These are phyloP conservation scores for Eruca vesicaria DNA, from an alignment of 441 rosid genomes.

Conservation along the genomic window DNA sequence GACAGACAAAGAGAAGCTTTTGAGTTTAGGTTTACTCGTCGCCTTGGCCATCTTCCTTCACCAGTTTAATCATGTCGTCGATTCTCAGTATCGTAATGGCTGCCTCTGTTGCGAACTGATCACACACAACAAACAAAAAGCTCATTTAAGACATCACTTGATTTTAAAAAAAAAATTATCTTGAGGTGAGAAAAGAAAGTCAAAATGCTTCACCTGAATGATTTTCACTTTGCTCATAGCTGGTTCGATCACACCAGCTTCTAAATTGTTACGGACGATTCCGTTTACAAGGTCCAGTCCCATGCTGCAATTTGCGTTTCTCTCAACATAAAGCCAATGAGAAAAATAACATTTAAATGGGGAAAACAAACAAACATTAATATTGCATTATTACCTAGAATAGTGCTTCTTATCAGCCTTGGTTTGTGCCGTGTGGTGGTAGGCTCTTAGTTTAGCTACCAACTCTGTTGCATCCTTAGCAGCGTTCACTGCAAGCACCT, in stretches of 20 bases:
- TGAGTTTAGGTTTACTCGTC: slow-evolving; percentile 31
- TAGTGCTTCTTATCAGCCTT: slow-evolving; percentile 93
- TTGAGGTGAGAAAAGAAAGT: neutral
- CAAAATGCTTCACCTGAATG: slow-evolving; percentile 66
- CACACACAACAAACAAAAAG: neutral
- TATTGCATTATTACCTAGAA: slow-evolving; percentile 57
- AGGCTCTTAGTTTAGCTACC: slow-evolving; percentile 91
- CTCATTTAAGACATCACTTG: neutral
- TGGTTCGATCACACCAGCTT: slow-evolving; percentile 98
- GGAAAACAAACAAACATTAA: neutral
- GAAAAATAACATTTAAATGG: neutral
- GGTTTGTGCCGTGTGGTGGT: slow-evolving; percentile 96
- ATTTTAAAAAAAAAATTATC: too few species aligned
- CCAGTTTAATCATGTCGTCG: slow-evolving; percentile 97
- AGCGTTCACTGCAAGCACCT: slow-evolving; percentile 97
- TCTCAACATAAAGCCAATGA: neutral
- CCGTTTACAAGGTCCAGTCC: slow-evolving; percentile 91
- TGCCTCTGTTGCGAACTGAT: slow-evolving; percentile 98
- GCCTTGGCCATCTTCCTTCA: slow-evolving; percentile 88
- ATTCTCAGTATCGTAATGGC: slow-evolving; percentile 96
- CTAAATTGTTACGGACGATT: slow-evolving; percentile 81
- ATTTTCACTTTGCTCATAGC: slow-evolving; percentile 99
- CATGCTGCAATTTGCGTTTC: slow-evolving; percentile 60
- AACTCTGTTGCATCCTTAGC: slow-evolving; percentile 97
- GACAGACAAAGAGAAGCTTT: neutral